Percentiles rank a stretch among this genome's conserved stretches.
phyloP scores from a whole-genome alignment of 2,329 filamentous ascomycete genomes.

The Fusarium chaquense region DNA sequence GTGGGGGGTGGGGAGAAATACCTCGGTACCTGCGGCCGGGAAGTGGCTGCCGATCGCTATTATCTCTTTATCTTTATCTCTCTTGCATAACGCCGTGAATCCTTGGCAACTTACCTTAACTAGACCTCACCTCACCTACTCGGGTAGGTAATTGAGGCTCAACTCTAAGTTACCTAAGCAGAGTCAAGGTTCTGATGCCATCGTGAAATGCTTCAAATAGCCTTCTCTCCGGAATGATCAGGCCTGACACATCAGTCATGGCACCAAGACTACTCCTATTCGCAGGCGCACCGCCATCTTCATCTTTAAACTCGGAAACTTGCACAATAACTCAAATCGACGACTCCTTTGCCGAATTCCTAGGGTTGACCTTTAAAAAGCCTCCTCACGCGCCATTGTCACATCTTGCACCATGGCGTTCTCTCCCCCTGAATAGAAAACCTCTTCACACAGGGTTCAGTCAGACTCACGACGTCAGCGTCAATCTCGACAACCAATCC shows the following conservation, averaged over 20 bases:
- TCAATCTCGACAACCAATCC: constrained; percentile 50
- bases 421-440: constrained; percentile 61
- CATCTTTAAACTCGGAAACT: constrained; percentile 46
- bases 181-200: neutral
- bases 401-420: constrained; percentile 63
- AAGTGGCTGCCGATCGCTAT: constrained; percentile 24
- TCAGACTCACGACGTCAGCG: constrained; percentile 59
- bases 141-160: neutral
- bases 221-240: neutral
- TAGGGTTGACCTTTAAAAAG: constrained; percentile 32
- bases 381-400: constrained; percentile 47
- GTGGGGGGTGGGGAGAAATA: constrained; percentile 37
- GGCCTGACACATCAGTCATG: constrained; percentile 34
- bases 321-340: constrained; percentile 50
- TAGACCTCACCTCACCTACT: neutral
- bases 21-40: constrained; percentile 42
- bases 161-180: neutral
- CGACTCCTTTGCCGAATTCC: constrained; percentile 44
- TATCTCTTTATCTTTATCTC: neutral
- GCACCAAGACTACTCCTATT: constrained; percentile 54
- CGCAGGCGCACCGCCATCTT: constrained; percentile 52
- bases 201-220: constrained; percentile 19
- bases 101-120: constrained; percentile 7
- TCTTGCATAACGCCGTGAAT: constrained; percentile 4
- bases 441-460: constrained; percentile 65